phyloP scores from a whole-genome alignment of 2,329 filamentous ascomycete genomes.

The Penicillium decumbens region DNA sequence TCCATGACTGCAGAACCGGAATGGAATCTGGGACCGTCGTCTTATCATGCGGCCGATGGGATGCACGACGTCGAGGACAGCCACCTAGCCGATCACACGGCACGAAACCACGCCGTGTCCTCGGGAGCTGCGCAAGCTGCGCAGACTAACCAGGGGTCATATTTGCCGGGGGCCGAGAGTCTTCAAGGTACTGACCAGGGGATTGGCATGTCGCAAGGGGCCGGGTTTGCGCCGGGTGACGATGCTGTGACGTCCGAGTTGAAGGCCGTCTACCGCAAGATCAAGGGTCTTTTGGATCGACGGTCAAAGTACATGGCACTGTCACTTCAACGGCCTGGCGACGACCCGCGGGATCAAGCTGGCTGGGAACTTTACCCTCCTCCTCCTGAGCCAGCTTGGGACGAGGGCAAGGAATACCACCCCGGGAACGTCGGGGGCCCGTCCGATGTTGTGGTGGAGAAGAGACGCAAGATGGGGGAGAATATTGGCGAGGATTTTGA shows the following conservation, averaged over 20 bases:
- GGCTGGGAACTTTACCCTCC: conserved; percentile 86
- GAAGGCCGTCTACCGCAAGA: conserved; percentile 79
- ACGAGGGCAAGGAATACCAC: conserved; percentile 52
- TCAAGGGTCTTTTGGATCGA: conserved; percentile 82
- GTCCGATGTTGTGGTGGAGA: conserved; percentile 52
- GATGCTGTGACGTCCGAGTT: conserved; percentile 79
- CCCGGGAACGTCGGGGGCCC: conserved; percentile 29
- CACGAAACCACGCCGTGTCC: conserved; percentile 49
- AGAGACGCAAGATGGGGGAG: conserved; percentile 71
- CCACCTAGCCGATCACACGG: conserved; percentile 44
- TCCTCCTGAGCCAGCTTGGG: conserved; percentile 87
- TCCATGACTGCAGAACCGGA: conserved; percentile 14
- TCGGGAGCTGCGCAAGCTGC: conserved; percentile 51
- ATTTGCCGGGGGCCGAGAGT: conserved; percentile 50
- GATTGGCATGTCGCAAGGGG: conserved; percentile 57
- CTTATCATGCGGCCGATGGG: conserved; percentile 7
- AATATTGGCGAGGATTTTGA: conserved; percentile 91
- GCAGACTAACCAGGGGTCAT: conserved; percentile 42
- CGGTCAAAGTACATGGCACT: conserved; percentile 83
- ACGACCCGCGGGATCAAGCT: conserved; percentile 82
- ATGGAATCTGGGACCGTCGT: conserved; percentile 4
- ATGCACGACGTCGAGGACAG: conserved; percentile 16
- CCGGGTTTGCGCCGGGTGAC: conserved; percentile 65
- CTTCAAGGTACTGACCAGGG: conserved; percentile 56
- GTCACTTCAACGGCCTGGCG: conserved; percentile 72